Base-by-base conservation (phyloP, 805 yeast genomes). In the Saturnispora silvae region DNA sequence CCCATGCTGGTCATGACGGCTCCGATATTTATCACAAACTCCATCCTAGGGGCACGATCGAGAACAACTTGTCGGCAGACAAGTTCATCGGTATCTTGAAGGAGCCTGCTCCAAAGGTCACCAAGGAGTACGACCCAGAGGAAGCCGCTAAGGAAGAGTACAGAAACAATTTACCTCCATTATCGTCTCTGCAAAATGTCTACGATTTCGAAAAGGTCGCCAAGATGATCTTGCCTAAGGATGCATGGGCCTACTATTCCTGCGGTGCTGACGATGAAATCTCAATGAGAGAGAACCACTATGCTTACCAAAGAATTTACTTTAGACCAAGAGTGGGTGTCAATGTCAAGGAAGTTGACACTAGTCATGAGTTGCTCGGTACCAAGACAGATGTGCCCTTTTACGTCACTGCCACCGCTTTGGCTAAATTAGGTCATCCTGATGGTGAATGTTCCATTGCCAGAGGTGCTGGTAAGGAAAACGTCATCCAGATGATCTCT, bases 231-330 rank as follows among this genome's bases (percentile, higher is more conserved):
- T 64, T 89, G 67, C 71, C 83, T 22, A 75, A 73, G 38, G 70
- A 72, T 23, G 96, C 92, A 0, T 83, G 96, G 94, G 92, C 92
- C 11, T 89, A 89, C 59, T 89, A 86, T 55, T 80, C 94, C 4
- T 75, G 86, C 25, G 97, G 89, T 8, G 71, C 95, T 14, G 96
- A 89, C 58, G 97, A 89, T 57, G 97, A 89, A 61, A 73, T 89
- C 47, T 72, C 95, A 2, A 55, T 82, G 51, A 71, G 97, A 48
- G 96, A 87, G 52, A 89, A 89, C 61, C 96, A 86, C 56, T 69
- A 76, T 36, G 94, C 95, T 3, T 89, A 74, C 61, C 95, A 84
- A 52, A 65, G 95, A 22, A 73, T 87, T 36, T 86, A 81, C 62
- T 89, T 89, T 67, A 77, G 81, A 46, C 97, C 97, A 11, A 67